These are phyloP conservation scores for Elsinoe batatas DNA, from an alignment of 2,329 filamentous ascomycete genomes.

Conservation along the genomic window DNA sequence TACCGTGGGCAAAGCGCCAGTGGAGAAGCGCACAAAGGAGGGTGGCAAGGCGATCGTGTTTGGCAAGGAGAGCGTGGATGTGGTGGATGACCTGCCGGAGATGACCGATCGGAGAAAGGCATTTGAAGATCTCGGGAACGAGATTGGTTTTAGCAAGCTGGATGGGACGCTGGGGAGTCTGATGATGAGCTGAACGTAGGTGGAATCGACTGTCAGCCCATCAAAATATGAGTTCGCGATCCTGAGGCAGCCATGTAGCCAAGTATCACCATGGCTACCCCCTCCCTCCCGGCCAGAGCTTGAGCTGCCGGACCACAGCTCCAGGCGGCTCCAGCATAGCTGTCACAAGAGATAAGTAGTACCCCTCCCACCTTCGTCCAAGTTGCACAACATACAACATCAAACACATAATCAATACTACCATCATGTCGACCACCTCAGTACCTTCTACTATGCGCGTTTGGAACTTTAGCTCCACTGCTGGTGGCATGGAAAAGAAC, in stretches of 20 bases:
- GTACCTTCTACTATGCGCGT: constrained; percentile 42
- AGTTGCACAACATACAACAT: too few species aligned
- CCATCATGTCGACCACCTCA: constrained; percentile 30
- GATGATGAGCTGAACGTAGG: background rate
- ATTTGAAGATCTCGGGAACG: constrained; percentile 1
- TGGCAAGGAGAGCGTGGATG: constrained; percentile 11
- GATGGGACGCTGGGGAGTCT: background rate
- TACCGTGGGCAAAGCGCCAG: constrained; percentile 29
- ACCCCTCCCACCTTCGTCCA: too few species aligned
- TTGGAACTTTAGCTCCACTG: constrained; percentile 45
- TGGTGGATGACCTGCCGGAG: constrained; percentile 17
- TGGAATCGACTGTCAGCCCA: background rate
- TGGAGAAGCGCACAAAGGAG: constrained; percentile 26
- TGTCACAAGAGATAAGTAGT: too few species aligned
- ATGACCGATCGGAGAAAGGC: background rate
- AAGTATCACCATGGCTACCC: too few species aligned
- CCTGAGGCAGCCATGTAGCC: too few species aligned
- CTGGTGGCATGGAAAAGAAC: constrained; percentile 44
- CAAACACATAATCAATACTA: background rate
- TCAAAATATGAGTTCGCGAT: too few species aligned
- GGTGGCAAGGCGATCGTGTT: constrained; percentile 18
- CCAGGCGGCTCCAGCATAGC: too few species aligned
- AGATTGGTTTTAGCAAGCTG: constrained; percentile 11
- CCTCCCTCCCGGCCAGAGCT: too few species aligned
- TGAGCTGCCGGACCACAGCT: too few species aligned